Base-by-base conservation (phyloP, 352 stramenopile species). In the Phytophthora uliginosa region DNA sequence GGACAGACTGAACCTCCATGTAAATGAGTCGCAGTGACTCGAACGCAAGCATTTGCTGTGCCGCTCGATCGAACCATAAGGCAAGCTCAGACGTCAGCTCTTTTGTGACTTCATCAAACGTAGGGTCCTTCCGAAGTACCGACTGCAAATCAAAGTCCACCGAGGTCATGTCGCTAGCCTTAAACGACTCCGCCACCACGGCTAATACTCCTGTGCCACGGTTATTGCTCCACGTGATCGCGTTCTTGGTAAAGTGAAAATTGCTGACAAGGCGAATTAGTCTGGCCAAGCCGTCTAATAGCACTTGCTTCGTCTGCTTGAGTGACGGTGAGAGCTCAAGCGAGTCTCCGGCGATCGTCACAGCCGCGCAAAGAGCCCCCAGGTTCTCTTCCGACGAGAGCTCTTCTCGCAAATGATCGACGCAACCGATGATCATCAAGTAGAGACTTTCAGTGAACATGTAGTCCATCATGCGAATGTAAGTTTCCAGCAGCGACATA, bases 381-480 rank as follows among this genome's bases (percentile, higher is more conserved):
- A 62, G 59, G 28, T 79, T 84, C 7, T 79, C 81, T 31, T 89
- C 82, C 18, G 51, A 33, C 0, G 55, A 74, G 17, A 91, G 38
- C n/a, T 91, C 79, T 10, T 15, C 10, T 3, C 78, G 62, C 9
- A 90, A 58, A 50, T 79, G 63, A 45, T 62, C 61, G 13, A 92
- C 63, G 36, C 78, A 84, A 2, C 55, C 71, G 20, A 90, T 50
- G 15, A 94, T 67, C 87, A 94, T 93, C 28, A 83, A 53, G 59
- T 93, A 92, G 9, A 94, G 66, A 20, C 82, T 91, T 42, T 89
- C 85, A 0, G 81, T 77, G 63, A 90, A 94, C 77, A 93, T 88
- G 55, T 93, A 94, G 36, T 84, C 82, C 70, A 91, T 80, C 71
- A 93, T 53, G 6, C 79, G 81, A 40, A 94, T 78, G 42, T 86